Conservation (phyloP, 1,284 basidiomycete genomes). For the Sphagnurus paluster region DNA sequence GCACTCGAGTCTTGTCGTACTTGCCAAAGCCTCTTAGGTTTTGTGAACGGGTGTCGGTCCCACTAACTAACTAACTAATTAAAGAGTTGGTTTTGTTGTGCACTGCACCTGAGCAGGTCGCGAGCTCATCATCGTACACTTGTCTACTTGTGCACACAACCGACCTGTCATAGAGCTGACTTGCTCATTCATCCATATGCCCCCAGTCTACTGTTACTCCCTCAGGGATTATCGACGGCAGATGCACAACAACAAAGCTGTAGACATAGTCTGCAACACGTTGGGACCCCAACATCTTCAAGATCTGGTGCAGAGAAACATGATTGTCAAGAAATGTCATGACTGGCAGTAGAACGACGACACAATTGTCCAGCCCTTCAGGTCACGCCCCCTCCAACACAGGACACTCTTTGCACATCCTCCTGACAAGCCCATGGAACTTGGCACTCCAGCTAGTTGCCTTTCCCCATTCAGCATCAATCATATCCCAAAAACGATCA, state of each 20-base stretch:
- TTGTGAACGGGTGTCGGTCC: too few species aligned
- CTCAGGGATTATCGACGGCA: neutral
- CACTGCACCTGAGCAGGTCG: too few species aligned
- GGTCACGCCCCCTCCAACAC: neutral
- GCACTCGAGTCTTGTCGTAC: too few species aligned
- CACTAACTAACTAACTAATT: too few species aligned
- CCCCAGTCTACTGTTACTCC: neutral
- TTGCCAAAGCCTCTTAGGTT: too few species aligned
- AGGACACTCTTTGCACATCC: neutral
- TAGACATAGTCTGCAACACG: neutral
- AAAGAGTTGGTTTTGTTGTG: too few species aligned
- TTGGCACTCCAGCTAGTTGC: neutral
- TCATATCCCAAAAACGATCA: neutral
- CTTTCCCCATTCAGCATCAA: neutral
- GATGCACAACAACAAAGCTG: neutral
- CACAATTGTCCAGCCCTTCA: too few species aligned
- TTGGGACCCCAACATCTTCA: neutral
- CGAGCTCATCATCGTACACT: too few species aligned
- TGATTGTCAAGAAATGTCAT: neutral
- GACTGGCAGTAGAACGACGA: neutral
- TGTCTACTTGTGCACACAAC: too few species aligned
- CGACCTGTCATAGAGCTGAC: too few species aligned
- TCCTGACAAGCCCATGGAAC: neutral
- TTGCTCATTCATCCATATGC: neutral
- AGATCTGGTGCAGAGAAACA: neutral